Evolutionary conservation across 208 protist species (phyloP).

Genomic region (Jaenimonas drosophilae): DNA sequence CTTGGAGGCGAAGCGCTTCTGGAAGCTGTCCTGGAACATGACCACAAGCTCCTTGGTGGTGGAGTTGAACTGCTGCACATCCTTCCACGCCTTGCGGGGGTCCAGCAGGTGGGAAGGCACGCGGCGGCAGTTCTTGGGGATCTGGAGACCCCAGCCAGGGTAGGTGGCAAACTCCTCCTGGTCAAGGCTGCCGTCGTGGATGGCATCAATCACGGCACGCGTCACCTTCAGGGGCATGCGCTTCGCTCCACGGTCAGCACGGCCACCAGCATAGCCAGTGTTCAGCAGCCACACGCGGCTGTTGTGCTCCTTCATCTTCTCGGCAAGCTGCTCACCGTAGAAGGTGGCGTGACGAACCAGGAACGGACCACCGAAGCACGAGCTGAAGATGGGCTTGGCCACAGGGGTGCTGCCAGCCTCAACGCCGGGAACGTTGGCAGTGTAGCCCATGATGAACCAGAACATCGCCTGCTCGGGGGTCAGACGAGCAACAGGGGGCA

Average conservation of each 20-base stretch:
- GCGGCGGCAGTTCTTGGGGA: slow-evolving; percentile 61
- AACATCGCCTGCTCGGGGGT: slow-evolving; percentile 92
- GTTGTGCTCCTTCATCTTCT: slow-evolving; percentile 86
- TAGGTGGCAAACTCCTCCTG: slow-evolving; percentile 52
- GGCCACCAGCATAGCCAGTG: slow-evolving; percentile 91
- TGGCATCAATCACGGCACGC: slow-evolving; percentile 93
- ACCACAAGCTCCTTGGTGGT: slow-evolving; percentile 79
- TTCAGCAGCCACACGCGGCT: slow-evolving; percentile 91
- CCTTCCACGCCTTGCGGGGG: slow-evolving; percentile 83
- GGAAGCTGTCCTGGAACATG: slow-evolving; percentile 92
- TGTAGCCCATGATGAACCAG: slow-evolving; percentile 90
- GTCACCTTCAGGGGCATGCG: slow-evolving; percentile 91
- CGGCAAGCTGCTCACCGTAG: slow-evolving; percentile 94
- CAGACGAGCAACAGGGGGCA: slow-evolving; percentile 92
- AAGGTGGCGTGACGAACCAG: slow-evolving; percentile 92
- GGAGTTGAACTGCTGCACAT: slow-evolving; percentile 75
- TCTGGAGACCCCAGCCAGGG: slow-evolving; percentile 84
- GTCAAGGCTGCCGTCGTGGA: slow-evolving; percentile 90
- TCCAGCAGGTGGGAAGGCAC: slow-evolving; percentile 88
- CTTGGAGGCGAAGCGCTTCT: slow-evolving; percentile 76
- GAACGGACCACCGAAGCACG: slow-evolving; percentile 95
- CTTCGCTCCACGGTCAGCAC: slow-evolving; percentile 72
- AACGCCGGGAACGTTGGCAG: slow-evolving; percentile 9
- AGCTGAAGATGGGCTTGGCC: slow-evolving; percentile 91
- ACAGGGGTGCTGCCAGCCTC: slow-evolving; percentile 62